Evolutionary conservation across 106 monocot genomes (phyloP), one percentile per base, ranked within the genome.

Genomic region (Gastrodia elata): DNA sequence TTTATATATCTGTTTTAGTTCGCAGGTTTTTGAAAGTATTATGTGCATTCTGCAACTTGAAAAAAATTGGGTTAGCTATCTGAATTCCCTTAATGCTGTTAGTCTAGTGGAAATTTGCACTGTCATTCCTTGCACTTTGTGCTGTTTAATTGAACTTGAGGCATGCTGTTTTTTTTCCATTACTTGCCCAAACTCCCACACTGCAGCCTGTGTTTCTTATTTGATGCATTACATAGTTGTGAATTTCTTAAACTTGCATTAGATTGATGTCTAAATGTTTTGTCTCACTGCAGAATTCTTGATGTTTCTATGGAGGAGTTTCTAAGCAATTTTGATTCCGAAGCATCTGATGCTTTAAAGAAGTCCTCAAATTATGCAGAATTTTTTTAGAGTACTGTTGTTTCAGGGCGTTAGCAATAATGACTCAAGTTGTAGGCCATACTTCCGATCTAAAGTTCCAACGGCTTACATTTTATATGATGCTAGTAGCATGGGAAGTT

Each of bases 401-500:
- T 77, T 92, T 97, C 46, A 92, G 83, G 58, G 90, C 97, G 22
- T 81, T 97, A 11, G 79, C 83, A 20, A 38, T 88, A 9, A 85
- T 83, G n/a, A 84, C 86, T 76, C 93, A 88, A 81, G 72, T 82
- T 24, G 38, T 73, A 20, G 83, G 85, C n/a, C 77, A 96, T 76
- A 88, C 91, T 10, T 32, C 93, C 39, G 97, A 97, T 78, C 83
- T 80, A 52, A 77, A 75, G 68, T 90, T 97, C 67, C 72, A 86
- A 11, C 82, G 88, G 5, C 81, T 97, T 65, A 88, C 90, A 40
- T 97, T 86, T 79, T 90, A 97, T 74, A 97, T 93, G 93, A 97
- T 97, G 97, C 61, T 97, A n/a, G n/a, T n/a, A 37, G 93, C 97
- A 15, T 97, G 97, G 97, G 93, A 97, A 80, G 74, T 81, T 77